Evolutionary conservation across 352 stramenopile species (phyloP), one percentile per base, ranked within the genome.

Genomic region (Globisporangium irregulare): DNA sequence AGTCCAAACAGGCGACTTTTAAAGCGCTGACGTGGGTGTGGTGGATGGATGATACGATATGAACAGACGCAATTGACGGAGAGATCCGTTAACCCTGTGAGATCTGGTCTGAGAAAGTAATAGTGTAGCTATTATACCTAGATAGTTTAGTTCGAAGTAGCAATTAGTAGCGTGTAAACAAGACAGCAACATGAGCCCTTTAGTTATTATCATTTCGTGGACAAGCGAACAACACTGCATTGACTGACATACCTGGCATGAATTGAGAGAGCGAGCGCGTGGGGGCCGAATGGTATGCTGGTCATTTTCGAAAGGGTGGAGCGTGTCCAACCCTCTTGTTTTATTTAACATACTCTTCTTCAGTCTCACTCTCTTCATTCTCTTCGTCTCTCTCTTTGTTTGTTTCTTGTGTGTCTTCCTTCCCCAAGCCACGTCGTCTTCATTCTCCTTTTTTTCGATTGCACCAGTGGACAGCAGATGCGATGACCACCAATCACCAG

Each of bases 301-400:
- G 50, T 56, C n/a, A 27, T 22, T 51, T 22, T 27, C 9, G 12
- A 43, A 46, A 56, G 50, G n/a, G 15, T 27, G n/a, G n/a, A 29
- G n/a, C 12, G n/a, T 12, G 50, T 56, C 50, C 50, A 56, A 27
- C n/a, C n/a, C 8, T 27, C 4, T 27, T 27, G 50, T 29, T 27
- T 56, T 56, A 56, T 56, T 56, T 29, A 56, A 56, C 50, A 56
- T 56, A 56, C 50, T 56, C 22, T 56, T 32, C 29, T 32, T 32
- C 29, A 32, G 29, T 32, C 29, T 32, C 29, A 32, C 4, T 32
- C 29, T 20, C 41, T 48, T 43, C 36, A 43, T 43, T 43, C 36
- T 43, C 36, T 43, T 32, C 29, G 36, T 46, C 36, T 55, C 46
- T 59, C 18, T 36, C 24, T 38, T 15, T 59, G 8, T 59, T 27